These are phyloP conservation scores for Pichia sp. DNA, from an alignment of 1,139 yeast species.

Conservation along the genomic window DNA sequence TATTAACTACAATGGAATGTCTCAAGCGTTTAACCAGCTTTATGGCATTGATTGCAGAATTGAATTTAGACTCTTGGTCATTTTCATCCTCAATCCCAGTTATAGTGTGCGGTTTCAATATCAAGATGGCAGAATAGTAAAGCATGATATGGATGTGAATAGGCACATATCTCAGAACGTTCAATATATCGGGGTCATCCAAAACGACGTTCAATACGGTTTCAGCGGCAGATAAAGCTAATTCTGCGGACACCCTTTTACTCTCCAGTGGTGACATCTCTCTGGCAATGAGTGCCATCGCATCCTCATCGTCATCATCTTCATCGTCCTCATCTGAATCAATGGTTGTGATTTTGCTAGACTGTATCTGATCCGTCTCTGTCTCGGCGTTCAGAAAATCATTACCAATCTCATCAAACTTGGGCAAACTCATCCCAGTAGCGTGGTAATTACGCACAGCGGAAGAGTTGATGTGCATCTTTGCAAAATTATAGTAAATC, in stretches of 20 bases:
- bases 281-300: constrained; percentile 26
- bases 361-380: constrained; percentile 9
- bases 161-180: constrained; percentile 57
- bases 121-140: constrained; percentile 56
- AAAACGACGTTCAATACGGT: constrained; percentile 54
- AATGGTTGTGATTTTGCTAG: not conserved
- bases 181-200: constrained; percentile 51
- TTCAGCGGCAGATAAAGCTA: constrained; percentile 57
- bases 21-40: constrained; percentile 31
- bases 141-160: constrained; percentile 67
- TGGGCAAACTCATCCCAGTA: no score
- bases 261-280: constrained; percentile 33
- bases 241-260: constrained; percentile 31
- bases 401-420: constrained; percentile 27
- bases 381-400: constrained; percentile 22
- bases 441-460: constrained; percentile 46
- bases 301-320: constrained; percentile 21
- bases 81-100: not conserved
- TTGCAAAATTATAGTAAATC: constrained; percentile 67
- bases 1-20: constrained; percentile 36
- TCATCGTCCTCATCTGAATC: constrained; percentile 11
- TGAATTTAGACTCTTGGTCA: constrained; percentile 15
- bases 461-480: constrained; percentile 61
- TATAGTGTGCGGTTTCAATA: constrained; percentile 42
- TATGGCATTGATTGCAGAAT: constrained; percentile 20